Evolutionary conservation across 495 filamentous ascomycete species (phyloP), one percentile per base, ranked within the genome.

Genomic region (Penicillium cinerascens): DNA sequence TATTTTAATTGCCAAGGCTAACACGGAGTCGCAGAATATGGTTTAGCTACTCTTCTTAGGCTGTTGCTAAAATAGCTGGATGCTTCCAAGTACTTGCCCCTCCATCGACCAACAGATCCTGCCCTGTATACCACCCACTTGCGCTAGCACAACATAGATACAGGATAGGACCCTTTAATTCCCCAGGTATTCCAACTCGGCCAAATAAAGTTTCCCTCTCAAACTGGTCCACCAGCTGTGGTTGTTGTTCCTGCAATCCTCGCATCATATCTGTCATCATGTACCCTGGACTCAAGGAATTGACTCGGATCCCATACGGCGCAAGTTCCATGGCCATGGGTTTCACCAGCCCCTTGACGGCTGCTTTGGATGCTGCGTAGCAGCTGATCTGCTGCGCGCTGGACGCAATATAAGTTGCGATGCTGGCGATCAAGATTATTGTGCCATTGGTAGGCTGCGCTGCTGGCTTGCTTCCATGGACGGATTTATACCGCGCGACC

Each of bases 291-390:
- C 66, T 64, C 4, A 81, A 58, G 13, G 73, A 61, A 54, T 81
- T 81, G 5, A 67, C 65, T 17, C 76, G 58, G 15, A 81, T 68
- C 6, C 74, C 74, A 45, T 66, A 67, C 10, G 66, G 61, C 0
- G 75, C 78, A 33, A 79, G 51, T 54, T 79, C 78, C 49, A 80
- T 57, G 35, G 75, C 77, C 68, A 80, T 68, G 40, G 67, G 66
- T 48, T 80, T 79, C 13, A 66, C 69, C 42, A 80, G 73, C 2
- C 75, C 77, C 20, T 76, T 73, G 1, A 78, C 61, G 13, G 60
- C 77, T 29, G 58, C 77, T 56, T 80, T 79, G 42, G 69, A 74
- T 0, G 75, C 67, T 48, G 73, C 75, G 55, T 80, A 79, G 16
- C 29, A 46, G 41, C 46, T 52, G 25, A 46, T 45, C n/a, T 33